A percentile compares a stretch with the other conserved stretches of the same genome.
Conservation (phyloP, 768 basidiomycete species). For the Phlegmacium glaucopus region DNA sequence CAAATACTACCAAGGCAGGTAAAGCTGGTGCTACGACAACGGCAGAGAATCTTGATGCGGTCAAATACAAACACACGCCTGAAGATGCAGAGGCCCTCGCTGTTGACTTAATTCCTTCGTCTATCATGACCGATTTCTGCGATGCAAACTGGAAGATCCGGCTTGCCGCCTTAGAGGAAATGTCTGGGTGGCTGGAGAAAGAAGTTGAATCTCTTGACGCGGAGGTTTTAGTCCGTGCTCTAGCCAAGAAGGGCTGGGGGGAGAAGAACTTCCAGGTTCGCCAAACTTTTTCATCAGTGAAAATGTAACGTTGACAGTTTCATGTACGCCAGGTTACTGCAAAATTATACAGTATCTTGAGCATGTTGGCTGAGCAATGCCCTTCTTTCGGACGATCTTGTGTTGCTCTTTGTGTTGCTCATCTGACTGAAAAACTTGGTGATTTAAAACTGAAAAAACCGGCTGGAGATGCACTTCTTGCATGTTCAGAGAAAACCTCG, state of each 20-base stretch:
- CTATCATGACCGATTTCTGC: conserved; percentile 68
- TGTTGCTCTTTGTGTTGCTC: conserved; percentile 73
- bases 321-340: conserved; percentile 67
- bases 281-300: neutral
- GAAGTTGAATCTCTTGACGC: conserved; percentile 68
- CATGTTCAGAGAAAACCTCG: conserved; percentile 90
- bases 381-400: conserved; percentile 85
- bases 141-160: conserved; percentile 94
- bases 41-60: conserved; percentile 64
- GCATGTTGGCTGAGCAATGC: conserved; percentile 68
- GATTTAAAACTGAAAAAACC: conserved; percentile 97
- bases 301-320: neutral
- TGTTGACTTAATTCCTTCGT: conserved; percentile 64
- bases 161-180: conserved; percentile 81
- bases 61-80: conserved; percentile 88
- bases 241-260: conserved; percentile 93
- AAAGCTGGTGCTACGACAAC: conserved; percentile 50
- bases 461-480: conserved; percentile 79
- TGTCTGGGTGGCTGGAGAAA: conserved; percentile 79
- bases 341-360: conserved; percentile 81
- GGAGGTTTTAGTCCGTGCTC: conserved; percentile 82
- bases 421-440: conserved; percentile 91
- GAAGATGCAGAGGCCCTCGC: conserved; percentile 90
- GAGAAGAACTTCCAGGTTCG: conserved; percentile 97
- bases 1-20: conserved; percentile 42